Evolutionary conservation across 768 basidiomycete species (phyloP), one percentile per base, ranked within the genome.

Genomic region (Mrakia frigida): DNA sequence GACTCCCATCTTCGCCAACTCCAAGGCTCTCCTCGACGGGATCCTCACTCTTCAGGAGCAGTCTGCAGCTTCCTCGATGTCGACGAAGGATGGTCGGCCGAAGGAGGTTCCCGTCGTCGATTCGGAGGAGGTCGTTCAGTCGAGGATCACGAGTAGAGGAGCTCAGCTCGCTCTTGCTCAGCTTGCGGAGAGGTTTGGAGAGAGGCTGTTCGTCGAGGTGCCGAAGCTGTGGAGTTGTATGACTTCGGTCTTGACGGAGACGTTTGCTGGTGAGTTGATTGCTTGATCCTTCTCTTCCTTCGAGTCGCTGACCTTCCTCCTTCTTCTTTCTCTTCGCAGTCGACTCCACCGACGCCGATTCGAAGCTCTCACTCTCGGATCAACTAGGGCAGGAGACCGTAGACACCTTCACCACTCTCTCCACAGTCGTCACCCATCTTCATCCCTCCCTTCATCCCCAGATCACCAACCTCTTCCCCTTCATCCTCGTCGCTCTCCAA

Each of bases 161-260:
- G 95, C 95, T 1, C 85, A 90, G 21, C 85, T 91, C 31, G 94
- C 95, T 0, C 92, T 99, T 76, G 86, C 88, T 69, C 86, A 92
- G 77, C 84, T 99, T 41, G 93, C 94, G 2, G 82, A 84, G 4
- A 88, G 87, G 78, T 97, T 98, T 79, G 94, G 92, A 0, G 82
- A 88, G 2, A 84, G 84, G 21, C 85, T 98, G 41, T 84, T 98
- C 50, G 87, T 90, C 0, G 86, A 88, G 46, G 88, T 98, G n/a
- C 96, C 97, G 2, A 93, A 89, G 79, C 91, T 98, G 87, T 98
- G 96, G 95, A 89, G 91, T 69, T 93, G 92, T 6, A 93, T 97
- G 89, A 89, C 89, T 21, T 90, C 90, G 33, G 90, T 92, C 33
- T 82, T 97, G 52, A 80, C 91, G 63, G 88, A 87, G 73, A 87